Evolutionary conservation across 2,329 filamentous ascomycete genomes (phyloP).

Genomic region (Sarocladium strictum): DNA sequence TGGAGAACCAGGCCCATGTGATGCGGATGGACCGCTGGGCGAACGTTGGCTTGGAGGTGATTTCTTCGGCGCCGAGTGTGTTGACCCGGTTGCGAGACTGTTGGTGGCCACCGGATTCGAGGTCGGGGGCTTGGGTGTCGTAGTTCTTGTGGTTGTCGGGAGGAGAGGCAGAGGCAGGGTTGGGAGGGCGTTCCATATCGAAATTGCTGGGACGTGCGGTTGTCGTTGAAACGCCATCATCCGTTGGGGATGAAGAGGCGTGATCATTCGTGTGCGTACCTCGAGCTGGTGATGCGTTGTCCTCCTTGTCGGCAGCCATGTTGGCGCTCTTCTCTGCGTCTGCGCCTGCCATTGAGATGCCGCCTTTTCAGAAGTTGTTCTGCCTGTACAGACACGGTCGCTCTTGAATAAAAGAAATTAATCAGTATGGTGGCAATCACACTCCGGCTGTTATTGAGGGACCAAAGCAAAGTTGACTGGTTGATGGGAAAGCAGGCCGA

Average conservation of each 20-base stretch:
- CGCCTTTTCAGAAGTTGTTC: too few relatives aligned
- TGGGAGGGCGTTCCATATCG: not conserved
- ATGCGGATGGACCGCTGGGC: conserved; percentile 10
- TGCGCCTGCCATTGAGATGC: not conserved
- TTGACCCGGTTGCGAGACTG: not conserved
- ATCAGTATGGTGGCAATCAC: too few relatives aligned
- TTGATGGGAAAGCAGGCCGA: too few relatives aligned
- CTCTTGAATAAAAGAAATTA: too few relatives aligned
- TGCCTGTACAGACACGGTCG: too few relatives aligned
- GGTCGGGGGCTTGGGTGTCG: not conserved
- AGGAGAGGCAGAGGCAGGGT: not conserved
- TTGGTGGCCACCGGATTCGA: not conserved
- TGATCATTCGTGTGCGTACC: not conserved
- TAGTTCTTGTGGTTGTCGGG: not conserved
- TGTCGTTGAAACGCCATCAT: not conserved
- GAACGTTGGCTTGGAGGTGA: conserved; percentile 1
- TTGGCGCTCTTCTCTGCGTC: not conserved
- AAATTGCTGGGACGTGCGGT: not conserved
- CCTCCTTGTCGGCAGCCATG: not conserved
- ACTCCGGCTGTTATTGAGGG: too few relatives aligned
- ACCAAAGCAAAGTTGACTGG: too few relatives aligned
- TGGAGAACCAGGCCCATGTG: conserved; percentile 23
- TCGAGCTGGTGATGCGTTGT: not conserved
- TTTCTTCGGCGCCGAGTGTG: conserved; percentile 5
- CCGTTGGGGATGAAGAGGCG: not conserved